Conservation (phyloP, 2,329 filamentous ascomycete species). For the Colletotrichum sp. region DNA sequence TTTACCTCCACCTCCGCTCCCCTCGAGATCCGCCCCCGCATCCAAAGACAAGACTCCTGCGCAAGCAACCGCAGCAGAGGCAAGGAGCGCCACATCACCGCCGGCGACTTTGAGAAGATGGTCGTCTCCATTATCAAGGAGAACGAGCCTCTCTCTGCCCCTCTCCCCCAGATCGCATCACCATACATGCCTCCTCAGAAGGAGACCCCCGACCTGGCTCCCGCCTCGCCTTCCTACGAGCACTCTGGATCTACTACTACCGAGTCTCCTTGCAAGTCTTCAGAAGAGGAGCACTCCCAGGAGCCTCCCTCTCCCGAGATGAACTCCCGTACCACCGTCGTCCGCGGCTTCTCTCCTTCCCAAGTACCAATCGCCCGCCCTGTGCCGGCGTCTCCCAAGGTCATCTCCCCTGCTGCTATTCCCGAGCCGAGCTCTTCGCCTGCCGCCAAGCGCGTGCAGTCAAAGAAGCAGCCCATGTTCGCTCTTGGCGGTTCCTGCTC, state of each 20-base stretch:
- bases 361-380: slow-evolving; percentile 59
- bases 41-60: slow-evolving; percentile 74
- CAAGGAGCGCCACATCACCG: slow-evolving; percentile 88
- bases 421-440: slow-evolving; percentile 64
- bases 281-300: slow-evolving; percentile 57
- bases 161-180: slow-evolving; percentile 49
- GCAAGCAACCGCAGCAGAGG: slow-evolving; percentile 73
- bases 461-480: slow-evolving; percentile 70
- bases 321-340: slow-evolving; percentile 66
- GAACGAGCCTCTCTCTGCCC: slow-evolving; percentile 69
- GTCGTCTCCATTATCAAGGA: slow-evolving; percentile 92
- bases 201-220: slow-evolving; percentile 39
- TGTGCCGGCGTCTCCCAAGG: slow-evolving; percentile 53
- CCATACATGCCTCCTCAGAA: slow-evolving; percentile 47
- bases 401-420: slow-evolving; percentile 59
- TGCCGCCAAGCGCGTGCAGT: slow-evolving; percentile 69
- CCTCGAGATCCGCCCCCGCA: slow-evolving; percentile 67
- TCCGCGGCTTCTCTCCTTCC: slow-evolving; percentile 85
- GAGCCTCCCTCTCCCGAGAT: slow-evolving; percentile 47
- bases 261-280: slow-evolving; percentile 62
- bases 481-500: slow-evolving; percentile 82
- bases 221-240: slow-evolving; percentile 36
- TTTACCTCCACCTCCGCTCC: slow-evolving; percentile 59
- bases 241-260: slow-evolving; percentile 50
- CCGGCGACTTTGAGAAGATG: slow-evolving; percentile 91